Evolutionary conservation across 257 asterid genomes (phyloP).

Genomic region (Lycium barbarum): DNA sequence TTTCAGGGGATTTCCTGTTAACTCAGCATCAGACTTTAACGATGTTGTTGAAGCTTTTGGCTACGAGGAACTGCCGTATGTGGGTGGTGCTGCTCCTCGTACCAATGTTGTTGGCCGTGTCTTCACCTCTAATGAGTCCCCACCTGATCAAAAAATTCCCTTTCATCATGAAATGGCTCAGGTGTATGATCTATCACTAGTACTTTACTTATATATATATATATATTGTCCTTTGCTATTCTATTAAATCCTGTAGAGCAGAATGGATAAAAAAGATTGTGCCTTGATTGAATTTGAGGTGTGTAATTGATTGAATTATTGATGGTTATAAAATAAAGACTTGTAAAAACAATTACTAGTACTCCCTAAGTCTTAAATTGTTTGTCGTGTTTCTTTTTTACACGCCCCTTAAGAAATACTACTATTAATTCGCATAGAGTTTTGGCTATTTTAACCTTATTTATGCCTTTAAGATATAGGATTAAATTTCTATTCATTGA

Average conservation of each 20-base stretch:
- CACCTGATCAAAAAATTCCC: slow-evolving; percentile 85
- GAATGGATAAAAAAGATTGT: background rate
- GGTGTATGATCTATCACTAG: slow-evolving; percentile 38
- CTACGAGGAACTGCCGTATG: slow-evolving; percentile 80
- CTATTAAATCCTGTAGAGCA: background rate
- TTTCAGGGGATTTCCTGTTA: slow-evolving; percentile 64
- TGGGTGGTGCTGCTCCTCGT: slow-evolving; percentile 93
- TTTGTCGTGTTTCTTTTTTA: too few relatives aligned
- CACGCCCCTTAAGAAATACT: too few relatives aligned
- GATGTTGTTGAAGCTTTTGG: slow-evolving; percentile 85
- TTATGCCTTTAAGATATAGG: too few relatives aligned
- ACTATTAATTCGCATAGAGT: too few relatives aligned
- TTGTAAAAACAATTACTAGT: background rate
- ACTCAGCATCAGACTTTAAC: slow-evolving; percentile 76
- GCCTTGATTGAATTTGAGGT: background rate
- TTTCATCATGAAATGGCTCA: slow-evolving; percentile 93
- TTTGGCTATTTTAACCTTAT: too few relatives aligned
- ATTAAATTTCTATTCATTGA: too few relatives aligned
- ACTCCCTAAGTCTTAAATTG: too few relatives aligned
- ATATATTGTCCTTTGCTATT: too few relatives aligned
- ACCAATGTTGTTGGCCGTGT: slow-evolving; percentile 83
- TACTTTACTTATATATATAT: too few relatives aligned
- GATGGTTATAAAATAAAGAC: background rate
- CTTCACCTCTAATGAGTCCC: slow-evolving; percentile 87
- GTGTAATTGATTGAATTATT: background rate